Percentiles rank a stretch among this genome's conserved stretches.
phyloP scores from a whole-genome alignment of 805 yeast genomes.

The Zygosaccharomyces rouxii region DNA sequence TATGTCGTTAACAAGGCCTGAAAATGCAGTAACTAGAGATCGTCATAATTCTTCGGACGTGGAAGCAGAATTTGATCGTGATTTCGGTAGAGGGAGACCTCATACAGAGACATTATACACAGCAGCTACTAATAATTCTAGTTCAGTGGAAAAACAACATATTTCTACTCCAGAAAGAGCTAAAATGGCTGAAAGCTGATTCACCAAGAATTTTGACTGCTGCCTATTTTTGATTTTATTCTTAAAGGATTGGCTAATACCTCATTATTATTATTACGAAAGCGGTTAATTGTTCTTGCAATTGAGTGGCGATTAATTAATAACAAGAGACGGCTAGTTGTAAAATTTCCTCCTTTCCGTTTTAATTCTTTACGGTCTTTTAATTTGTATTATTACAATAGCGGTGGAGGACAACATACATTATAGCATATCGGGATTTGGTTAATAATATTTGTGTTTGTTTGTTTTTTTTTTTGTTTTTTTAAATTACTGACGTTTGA shows the following conservation, averaged over 20 bases:
- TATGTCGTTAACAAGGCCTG: conserved; percentile 28
- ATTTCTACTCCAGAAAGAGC: conserved; percentile 14
- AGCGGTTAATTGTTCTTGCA: background rate
- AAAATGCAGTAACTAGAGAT: conserved; percentile 16
- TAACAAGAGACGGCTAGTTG: background rate
- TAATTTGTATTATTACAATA: no score
- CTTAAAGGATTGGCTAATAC: background rate
- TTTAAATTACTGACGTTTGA: no score
- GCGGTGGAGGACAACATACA: no score
- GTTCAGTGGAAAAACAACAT: conserved; percentile 7
- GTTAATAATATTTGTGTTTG: no score
- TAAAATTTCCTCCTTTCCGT: no score
- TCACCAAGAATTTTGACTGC: no score
- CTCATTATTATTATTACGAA: background rate
- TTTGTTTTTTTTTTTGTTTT: no score
- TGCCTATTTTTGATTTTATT: background rate
- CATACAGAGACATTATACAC: conserved; percentile 4
- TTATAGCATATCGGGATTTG: no score
- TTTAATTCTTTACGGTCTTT: no score
- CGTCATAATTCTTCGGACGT: conserved; percentile 7
- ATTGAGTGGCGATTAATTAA: background rate
- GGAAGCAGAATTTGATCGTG: conserved; percentile 12
- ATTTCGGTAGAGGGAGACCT: conserved; percentile 18
- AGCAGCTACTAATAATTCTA: background rate
- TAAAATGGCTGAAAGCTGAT: conserved; percentile 3